Evolutionary conservation across 2,329 filamentous ascomycete genomes (phyloP), one percentile per base, ranked within the genome.

Genomic region (Neopestalotiopsis clavispora): DNA sequence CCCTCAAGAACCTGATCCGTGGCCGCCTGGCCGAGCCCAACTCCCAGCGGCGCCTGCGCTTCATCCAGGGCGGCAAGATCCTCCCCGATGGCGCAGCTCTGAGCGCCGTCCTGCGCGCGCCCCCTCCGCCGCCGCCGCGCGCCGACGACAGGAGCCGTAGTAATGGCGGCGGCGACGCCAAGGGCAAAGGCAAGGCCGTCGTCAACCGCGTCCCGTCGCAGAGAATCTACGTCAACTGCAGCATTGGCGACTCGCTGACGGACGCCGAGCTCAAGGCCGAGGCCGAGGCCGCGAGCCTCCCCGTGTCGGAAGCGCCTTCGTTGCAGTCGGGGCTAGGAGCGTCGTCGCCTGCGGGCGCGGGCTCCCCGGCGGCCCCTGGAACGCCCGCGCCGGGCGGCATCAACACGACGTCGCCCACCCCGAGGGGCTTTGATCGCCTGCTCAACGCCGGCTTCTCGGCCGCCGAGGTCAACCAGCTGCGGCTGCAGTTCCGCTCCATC

Each of bases 201-300:
- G 86, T 85, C 40, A 84, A 85, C 38, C 83, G 84, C 7, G 79
- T 80, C 9, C 78, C 82, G 40, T 72, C 80, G 1, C 84, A 84
- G 49, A 87, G 92, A 59, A 88, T 97, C 75, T 98, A 97, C 79
- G 91, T 98, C 70, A 97, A 97, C 83, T 98, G 95, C 85, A 95
- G 94, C 72, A 93, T 98, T 69, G 94, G 94, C 67, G 90, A 93
- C 78, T 84, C 88, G 32, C 86, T 98, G 13, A 88, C 91, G 0
- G 78, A 87, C 13, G 77, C 84, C 0, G 94, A 97, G 69, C 87
- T 98, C 28, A 86, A 85, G 1, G 86, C 85, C 14, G 95, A 97
- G 82, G 86, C 87, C 40, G 79, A 81, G 73, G 81, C 81, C 12
- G 80, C 85, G 34, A 64, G 71, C 30, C 30, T 69, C 23, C 56